phyloP scores from a whole-genome alignment of 2,329 filamentous ascomycete species.

The Neurospora crassa region DNA sequence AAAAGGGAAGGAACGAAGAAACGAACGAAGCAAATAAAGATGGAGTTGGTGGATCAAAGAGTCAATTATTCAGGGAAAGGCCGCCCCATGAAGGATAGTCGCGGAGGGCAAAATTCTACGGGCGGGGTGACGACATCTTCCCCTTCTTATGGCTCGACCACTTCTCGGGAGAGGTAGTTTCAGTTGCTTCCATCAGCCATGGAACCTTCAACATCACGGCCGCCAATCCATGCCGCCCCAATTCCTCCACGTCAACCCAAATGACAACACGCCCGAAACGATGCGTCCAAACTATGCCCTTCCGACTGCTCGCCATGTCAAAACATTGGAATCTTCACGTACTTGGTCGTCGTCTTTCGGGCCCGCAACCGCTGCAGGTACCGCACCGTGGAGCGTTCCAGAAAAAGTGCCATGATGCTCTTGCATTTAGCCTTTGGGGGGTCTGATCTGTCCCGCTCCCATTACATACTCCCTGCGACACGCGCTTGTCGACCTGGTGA shows the following conservation, averaged over 20 bases:
- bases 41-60: neutral
- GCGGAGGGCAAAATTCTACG: neutral
- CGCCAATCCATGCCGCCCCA: neutral
- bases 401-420: neutral
- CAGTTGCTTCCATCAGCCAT: neutral
- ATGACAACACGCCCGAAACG: neutral
- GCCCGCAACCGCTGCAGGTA: neutral
- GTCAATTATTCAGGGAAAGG: neutral
- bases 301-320: neutral
- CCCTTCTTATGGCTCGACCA: neutral
- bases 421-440: neutral
- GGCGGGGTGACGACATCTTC: neutral
- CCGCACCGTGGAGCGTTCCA: neutral
- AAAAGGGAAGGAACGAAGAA: neutral
- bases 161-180: neutral
- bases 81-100: neutral
- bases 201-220: neutral
- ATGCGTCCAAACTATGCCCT: neutral
- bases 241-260: neutral
- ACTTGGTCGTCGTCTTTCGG: neutral
- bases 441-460: neutral
- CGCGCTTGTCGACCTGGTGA: neutral
- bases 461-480: neutral
- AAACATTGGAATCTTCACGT: neutral
- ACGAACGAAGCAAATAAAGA: neutral